Conservation (phyloP, 768 basidiomycete genomes). For the Mycena rebaudengoi region DNA sequence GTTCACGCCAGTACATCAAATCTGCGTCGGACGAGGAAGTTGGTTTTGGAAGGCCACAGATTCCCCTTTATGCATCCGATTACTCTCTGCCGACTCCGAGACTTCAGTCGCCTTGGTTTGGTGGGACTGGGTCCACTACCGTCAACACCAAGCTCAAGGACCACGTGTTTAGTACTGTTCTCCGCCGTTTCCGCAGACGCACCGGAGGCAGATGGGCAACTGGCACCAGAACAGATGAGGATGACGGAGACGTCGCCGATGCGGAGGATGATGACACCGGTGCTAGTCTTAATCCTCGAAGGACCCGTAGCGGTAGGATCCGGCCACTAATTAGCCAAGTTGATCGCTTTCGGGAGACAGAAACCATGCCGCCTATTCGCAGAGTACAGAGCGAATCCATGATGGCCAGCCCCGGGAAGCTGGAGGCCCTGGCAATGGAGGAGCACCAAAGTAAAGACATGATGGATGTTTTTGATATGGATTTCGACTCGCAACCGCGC, state of each 20-base stretch:
- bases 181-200: constrained; percentile 75
- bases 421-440: constrained; percentile 43
- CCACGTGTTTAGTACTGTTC: constrained; percentile 91
- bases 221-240: constrained; percentile 56
- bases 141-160: constrained; percentile 96
- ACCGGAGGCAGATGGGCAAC: constrained; percentile 48
- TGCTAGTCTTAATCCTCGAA: constrained; percentile 15
- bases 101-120: constrained; percentile 67
- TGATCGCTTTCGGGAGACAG: constrained; percentile 50
- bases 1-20: constrained; percentile 12
- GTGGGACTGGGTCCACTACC: constrained; percentile 90
- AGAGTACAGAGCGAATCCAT: constrained; percentile 72
- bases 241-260: constrained; percentile 62
- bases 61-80: constrained; percentile 48
- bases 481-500: constrained; percentile 41
- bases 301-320: constrained; percentile 36
- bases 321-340: constrained; percentile 53
- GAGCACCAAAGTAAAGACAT: constrained; percentile 43
- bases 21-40: constrained; percentile 44
- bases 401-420: constrained; percentile 47
- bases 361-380: constrained; percentile 56
- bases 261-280: constrained; percentile 44
- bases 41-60: constrained; percentile 40
- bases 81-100: too few species aligned
- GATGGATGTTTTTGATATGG: constrained; percentile 54